phyloP scores from a whole-genome alignment of 1,139 yeast species.

The Yamadazyma kanchanaburiensis region DNA sequence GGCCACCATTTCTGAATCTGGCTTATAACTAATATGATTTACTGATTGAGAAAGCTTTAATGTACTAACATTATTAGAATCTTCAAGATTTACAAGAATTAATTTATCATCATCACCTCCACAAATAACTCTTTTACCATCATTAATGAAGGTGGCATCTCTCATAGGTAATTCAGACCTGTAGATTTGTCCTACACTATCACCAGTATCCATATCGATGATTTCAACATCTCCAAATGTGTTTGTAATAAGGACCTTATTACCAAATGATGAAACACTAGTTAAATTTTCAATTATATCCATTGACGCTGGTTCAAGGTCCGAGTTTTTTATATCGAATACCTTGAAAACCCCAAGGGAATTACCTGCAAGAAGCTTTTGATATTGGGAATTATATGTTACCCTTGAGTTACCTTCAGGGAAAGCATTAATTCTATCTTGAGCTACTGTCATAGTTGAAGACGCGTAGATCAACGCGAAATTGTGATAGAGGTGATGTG shows the following conservation, averaged over 20 bases:
- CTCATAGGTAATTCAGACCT: constrained; percentile 63
- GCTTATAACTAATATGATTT: constrained; percentile 59
- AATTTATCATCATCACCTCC: constrained; percentile 78
- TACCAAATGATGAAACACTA: constrained; percentile 21
- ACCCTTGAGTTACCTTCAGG: constrained; percentile 48
- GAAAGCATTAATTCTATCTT: constrained; percentile 34
- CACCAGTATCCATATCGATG: constrained; percentile 18
- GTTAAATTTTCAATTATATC: constrained; percentile 47
- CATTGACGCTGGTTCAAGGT: constrained; percentile 53
- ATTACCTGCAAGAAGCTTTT: constrained; percentile 47
- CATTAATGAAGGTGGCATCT: constrained; percentile 63
- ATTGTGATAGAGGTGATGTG: neutral
- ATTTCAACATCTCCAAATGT: constrained; percentile 36
- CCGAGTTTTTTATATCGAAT: constrained; percentile 42
- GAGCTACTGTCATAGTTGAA: constrained; percentile 6
- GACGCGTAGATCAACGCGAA: too few relatives aligned
- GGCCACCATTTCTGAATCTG: constrained; percentile 50
- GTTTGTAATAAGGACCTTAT: constrained; percentile 24
- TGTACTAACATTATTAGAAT: constrained; percentile 13
- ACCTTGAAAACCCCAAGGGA: constrained; percentile 49
- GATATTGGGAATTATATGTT: constrained; percentile 25
- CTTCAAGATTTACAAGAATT: constrained; percentile 46
- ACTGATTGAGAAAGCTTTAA: constrained; percentile 53
- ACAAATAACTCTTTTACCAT: constrained; percentile 63
- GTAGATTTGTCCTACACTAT: constrained; percentile 25